Percentiles rank a stretch among this genome's conserved stretches.
Evolutionary conservation across 768 basidiomycete genomes (phyloP).

Genomic region (Collybiopsis confluens): DNA sequence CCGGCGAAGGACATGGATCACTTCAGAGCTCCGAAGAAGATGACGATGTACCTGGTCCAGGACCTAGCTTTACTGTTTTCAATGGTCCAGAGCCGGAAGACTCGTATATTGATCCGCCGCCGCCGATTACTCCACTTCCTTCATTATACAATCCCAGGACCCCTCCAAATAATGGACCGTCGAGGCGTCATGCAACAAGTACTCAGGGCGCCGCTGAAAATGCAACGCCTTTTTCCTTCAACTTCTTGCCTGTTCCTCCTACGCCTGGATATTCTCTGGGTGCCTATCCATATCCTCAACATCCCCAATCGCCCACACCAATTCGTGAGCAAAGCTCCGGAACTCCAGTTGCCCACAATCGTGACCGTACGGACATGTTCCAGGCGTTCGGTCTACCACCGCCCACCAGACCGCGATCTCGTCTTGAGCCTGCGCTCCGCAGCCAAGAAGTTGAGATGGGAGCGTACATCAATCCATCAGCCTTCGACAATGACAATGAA

Average conservation of each 20-base stretch:
- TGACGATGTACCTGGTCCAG: constrained; percentile 22
- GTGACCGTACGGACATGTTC: constrained; percentile 41
- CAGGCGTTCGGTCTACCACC: constrained; percentile 42
- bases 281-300: constrained; percentile 48
- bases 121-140: constrained; percentile 48
- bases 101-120: constrained; percentile 38
- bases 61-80: constrained; percentile 45
- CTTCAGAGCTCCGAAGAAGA: constrained; percentile 13
- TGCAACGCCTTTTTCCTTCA: constrained; percentile 49
- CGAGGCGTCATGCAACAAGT: constrained; percentile 29
- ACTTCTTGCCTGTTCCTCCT: constrained; percentile 47
- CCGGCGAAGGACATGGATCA: constrained; percentile 7
- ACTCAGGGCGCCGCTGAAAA: constrained; percentile 51
- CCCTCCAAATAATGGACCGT: constrained; percentile 26
- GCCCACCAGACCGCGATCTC: constrained; percentile 35
- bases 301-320: constrained; percentile 57
- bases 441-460: constrained; percentile 23
- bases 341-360: neutral
- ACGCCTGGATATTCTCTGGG: constrained; percentile 44
- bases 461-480: constrained; percentile 38
- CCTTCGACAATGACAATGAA: constrained; percentile 28
- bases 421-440: constrained; percentile 27
- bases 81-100: constrained; percentile 34
- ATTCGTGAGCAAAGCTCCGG: constrained; percentile 21
- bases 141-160: constrained; percentile 45